Evolutionary conservation across 495 filamentous ascomycete species (phyloP).

Genomic region (Pseudoneurospora amorphoporcata): DNA sequence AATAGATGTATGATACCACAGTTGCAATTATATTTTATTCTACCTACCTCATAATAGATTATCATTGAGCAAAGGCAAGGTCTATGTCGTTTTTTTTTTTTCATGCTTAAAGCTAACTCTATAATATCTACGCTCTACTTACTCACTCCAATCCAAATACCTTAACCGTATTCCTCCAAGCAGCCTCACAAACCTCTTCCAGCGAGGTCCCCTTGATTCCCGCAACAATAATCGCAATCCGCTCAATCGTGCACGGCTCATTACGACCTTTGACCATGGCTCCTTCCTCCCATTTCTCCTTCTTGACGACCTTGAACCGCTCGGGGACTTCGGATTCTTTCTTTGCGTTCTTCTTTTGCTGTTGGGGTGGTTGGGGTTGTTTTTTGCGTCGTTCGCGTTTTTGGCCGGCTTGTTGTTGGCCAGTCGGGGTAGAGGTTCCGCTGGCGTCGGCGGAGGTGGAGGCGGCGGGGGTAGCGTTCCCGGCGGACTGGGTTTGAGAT

Average conservation of each 20-base stretch:
- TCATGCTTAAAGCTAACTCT: conserved; percentile 2
- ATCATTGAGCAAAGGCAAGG: no score
- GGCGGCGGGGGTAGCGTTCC: not conserved
- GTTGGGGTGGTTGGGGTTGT: conserved; percentile 16
- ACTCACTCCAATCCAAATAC: conserved; percentile 66
- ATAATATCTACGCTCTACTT: conserved; percentile 1
- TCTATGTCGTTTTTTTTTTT: not conserved
- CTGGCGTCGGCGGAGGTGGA: not conserved
- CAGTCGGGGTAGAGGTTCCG: not conserved
- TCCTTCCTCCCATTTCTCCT: conserved; percentile 80
- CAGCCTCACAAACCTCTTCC: conserved; percentile 75
- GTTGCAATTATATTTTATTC: no score
- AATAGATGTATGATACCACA: no score
- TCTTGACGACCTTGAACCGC: conserved; percentile 58
- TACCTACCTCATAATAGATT: no score
- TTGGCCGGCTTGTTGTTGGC: not conserved
- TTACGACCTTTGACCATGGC: conserved; percentile 85
- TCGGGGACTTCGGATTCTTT: conserved; percentile 37
- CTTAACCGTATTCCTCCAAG: conserved; percentile 71
- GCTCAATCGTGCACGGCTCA: conserved; percentile 73
- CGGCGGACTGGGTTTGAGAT: not conserved
- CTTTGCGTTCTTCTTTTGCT: conserved; percentile 31
- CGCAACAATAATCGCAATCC: conserved; percentile 80
- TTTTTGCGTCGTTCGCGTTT: conserved; percentile 3
- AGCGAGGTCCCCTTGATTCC: conserved; percentile 67